These are phyloP conservation scores for Obba rivulosa DNA, from an alignment of 768 basidiomycete species.

Conservation along the genomic window DNA sequence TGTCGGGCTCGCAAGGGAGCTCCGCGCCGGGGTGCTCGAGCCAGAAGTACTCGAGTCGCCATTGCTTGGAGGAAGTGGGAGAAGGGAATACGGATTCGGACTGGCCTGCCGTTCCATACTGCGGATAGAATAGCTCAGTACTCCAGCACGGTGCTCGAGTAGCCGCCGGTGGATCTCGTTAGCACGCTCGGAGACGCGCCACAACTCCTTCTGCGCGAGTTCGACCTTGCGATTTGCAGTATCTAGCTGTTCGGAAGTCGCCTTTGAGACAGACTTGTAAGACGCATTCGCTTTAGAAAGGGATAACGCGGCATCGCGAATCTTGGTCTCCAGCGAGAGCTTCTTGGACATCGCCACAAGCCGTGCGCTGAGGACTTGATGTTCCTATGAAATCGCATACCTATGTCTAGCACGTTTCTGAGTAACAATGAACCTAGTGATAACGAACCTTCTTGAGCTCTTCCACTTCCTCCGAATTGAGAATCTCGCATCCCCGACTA, in stretches of 20 bases:
- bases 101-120: conserved; percentile 55
- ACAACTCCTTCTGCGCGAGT: conserved; percentile 63
- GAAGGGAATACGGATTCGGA: conserved; percentile 10
- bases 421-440: conserved; percentile 34
- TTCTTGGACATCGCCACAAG: conserved; percentile 66
- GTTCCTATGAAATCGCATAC: conserved; percentile 47
- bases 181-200: conserved; percentile 58
- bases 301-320: conserved; percentile 79
- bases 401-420: conserved; percentile 22
- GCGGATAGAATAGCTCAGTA: conserved; percentile 67
- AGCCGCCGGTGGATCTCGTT: conserved; percentile 59
- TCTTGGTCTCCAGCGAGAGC: conserved; percentile 76
- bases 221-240: conserved; percentile 72
- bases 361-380: conserved; percentile 62
- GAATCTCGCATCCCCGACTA: conserved; percentile 73
- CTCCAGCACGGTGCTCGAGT: conserved; percentile 79
- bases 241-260: conserved; percentile 67
- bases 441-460: conserved; percentile 58
- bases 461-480: conserved; percentile 69
- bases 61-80: conserved; percentile 13
- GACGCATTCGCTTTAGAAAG: conserved; percentile 61
- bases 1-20: conserved; percentile 45
- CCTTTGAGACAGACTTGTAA: conserved; percentile 55
- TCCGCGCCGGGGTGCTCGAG: conserved; percentile 46
- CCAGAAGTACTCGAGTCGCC: conserved; percentile 42